These are phyloP conservation scores for Acrocalymma vagum DNA, from an alignment of 2,329 filamentous ascomycete species.

Conservation along the genomic window DNA sequence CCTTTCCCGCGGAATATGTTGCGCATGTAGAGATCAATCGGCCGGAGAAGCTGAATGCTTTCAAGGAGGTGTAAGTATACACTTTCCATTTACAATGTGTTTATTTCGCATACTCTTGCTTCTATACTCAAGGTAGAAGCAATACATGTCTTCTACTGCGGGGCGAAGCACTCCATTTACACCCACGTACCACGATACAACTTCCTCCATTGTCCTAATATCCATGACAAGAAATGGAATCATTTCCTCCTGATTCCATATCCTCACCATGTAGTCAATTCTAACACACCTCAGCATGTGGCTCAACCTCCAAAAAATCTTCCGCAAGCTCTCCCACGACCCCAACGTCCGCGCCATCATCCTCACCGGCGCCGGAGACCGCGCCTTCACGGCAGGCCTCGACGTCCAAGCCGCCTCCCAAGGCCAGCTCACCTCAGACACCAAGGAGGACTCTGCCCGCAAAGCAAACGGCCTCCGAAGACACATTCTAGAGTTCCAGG, in stretches of 20 bases:
- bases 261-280: too few relatives aligned
- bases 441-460: conserved; percentile 68
- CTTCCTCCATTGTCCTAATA: background rate
- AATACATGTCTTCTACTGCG: conserved; percentile 1
- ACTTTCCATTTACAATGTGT: background rate
- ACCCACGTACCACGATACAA: background rate
- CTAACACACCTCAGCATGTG: conserved; percentile 80
- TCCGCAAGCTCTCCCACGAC: conserved; percentile 75
- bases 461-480: conserved; percentile 64
- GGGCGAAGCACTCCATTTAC: background rate
- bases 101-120: background rate
- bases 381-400: conserved; percentile 85
- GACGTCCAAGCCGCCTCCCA: conserved; percentile 77
- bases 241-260: background rate
- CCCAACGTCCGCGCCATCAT: conserved; percentile 78
- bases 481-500: conserved; percentile 82
- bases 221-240: too few relatives aligned
- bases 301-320: conserved; percentile 78
- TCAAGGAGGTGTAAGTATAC: conserved; percentile 68
- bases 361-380: conserved; percentile 81
- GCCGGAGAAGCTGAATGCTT: conserved; percentile 86
- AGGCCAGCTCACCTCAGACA: conserved; percentile 52
- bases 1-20: conserved; percentile 75
- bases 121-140: too few relatives aligned
- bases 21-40: conserved; percentile 94